A percentile compares a stretch with the other conserved stretches of the same genome.
Conservation (phyloP, 2,329 filamentous ascomycete species). For the Diaporthe capsici region DNA sequence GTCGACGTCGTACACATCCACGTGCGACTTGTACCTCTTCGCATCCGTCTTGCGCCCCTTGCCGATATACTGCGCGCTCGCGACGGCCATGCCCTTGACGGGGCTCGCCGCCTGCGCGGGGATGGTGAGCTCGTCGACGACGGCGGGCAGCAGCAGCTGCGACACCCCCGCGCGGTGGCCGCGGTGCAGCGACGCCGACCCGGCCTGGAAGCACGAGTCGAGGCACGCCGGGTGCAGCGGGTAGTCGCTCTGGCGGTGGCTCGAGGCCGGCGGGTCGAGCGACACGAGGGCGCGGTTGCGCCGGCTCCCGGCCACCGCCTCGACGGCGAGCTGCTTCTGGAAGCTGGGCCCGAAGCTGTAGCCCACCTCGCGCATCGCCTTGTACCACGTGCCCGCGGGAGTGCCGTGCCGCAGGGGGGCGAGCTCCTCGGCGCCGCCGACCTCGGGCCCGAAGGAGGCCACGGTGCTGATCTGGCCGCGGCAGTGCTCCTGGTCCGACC, state of each 20-base stretch:
- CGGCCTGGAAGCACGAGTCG: constrained; percentile 18
- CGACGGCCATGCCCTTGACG: background rate
- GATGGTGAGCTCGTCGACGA: background rate
- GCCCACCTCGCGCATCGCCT: background rate
- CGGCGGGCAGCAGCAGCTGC: background rate
- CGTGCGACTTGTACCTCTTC: background rate
- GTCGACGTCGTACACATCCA: background rate
- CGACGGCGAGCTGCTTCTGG: background rate
- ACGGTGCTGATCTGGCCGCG: background rate
- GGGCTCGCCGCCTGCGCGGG: background rate
- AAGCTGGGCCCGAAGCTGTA: constrained; percentile 12
- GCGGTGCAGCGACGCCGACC: background rate
- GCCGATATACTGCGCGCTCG: background rate
- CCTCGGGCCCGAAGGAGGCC: too few species aligned
- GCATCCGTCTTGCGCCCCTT: background rate
- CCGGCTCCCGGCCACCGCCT: too few species aligned
- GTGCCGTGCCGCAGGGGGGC: background rate
- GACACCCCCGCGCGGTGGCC: background rate
- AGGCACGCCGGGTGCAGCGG: constrained; percentile 14
- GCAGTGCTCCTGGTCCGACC: background rate
- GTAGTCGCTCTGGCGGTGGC: background rate
- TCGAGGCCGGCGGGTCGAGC: too few species aligned
- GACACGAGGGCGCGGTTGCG: background rate
- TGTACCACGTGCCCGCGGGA: background rate
- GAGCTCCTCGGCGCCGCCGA: too few species aligned